Base-by-base conservation (phyloP, 2,329 filamentous ascomycete genomes). In the Fusarium duplospermum region DNA sequence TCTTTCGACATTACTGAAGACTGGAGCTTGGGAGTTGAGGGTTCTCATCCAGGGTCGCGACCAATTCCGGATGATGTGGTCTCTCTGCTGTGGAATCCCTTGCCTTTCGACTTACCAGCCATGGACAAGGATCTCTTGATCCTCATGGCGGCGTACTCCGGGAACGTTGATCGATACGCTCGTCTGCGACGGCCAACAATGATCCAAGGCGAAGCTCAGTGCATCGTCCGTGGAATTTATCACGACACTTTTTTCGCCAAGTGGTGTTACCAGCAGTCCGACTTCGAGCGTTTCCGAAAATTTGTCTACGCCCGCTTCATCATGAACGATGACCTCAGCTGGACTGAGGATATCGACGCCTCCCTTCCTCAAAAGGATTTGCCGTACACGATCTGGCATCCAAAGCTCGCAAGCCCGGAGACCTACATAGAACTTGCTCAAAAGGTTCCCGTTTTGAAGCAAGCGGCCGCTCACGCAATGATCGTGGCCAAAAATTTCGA, bases 41-140 rank as follows among this genome's bases (percentile, higher is more conserved):
- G 36, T 6, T 7, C 31, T 7, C 24, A 35, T 0, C 6, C 54
- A 4, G 64, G 66, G 31, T 29, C 60, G 6, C 22, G 9, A 8
- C 0, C 22, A 4, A 47, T 72, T 9, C 45, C 24, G 18, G 22
- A 38, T 4, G 59, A 62, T 0, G 58, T 47, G 6, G 36, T 67
- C 1, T 13, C 24, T 2, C 29, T 73, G 1, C 54, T 75, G 22
- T 66, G 52, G 9, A 47, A 45, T 4, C 82, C 82, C 3, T 74
- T 86, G 0, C 84, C 83, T 0, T n/a, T 33, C 2, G 80, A 85
- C 58, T 74, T 85, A 1, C 83, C 83, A 1, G 59, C 74, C 0
- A 67, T 81, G 4, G 76, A 84, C 36, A 86, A 86, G 58, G 80
- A 83, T 50, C 36, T 83, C 0, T 75, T 85, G 1, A 83, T 85